These are phyloP conservation scores for Neurospora tetraspora DNA, from an alignment of 495 filamentous ascomycete genomes.

Conservation along the genomic window DNA sequence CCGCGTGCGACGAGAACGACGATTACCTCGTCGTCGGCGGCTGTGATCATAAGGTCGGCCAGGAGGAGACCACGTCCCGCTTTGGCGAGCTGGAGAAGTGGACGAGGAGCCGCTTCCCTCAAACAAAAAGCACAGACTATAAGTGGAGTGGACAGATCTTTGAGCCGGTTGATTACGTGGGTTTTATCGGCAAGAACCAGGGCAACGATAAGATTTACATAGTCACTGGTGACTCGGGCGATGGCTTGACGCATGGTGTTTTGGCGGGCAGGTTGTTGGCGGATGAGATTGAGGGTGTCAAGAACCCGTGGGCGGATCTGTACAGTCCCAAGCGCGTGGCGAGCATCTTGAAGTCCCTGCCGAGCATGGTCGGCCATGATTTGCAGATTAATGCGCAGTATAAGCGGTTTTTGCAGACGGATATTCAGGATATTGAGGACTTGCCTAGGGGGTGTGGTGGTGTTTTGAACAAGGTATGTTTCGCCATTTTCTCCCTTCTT, in stretches of 20 bases:
- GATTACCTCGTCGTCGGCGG: constrained; percentile 51
- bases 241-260: constrained; percentile 48
- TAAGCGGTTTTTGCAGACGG: constrained; percentile 42
- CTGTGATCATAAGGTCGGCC: constrained; percentile 51
- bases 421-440: constrained; percentile 50
- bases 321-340: constrained; percentile 38
- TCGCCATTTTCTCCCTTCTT: neutral
- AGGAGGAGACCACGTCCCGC: constrained; percentile 33
- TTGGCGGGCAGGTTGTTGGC: constrained; percentile 43
- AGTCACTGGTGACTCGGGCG: constrained; percentile 49
- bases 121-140: constrained; percentile 43
- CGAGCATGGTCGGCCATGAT: constrained; percentile 33
- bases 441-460: constrained; percentile 37
- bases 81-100: constrained; percentile 41
- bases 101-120: constrained; percentile 43
- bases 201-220: constrained; percentile 41
- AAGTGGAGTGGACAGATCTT: constrained; percentile 49
- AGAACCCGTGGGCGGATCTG: constrained; percentile 38
- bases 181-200: constrained; percentile 46
- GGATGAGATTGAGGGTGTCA: constrained; percentile 39
- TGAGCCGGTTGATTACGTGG: constrained; percentile 47
- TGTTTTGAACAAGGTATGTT: constrained; percentile 36
- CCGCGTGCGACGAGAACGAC: constrained; percentile 39
- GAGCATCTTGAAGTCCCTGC: constrained; percentile 20
- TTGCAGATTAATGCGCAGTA: constrained; percentile 48